Percentiles rank a stretch among this genome's conserved stretches.
Evolutionary conservation across 2,329 filamentous ascomycete species (phyloP).

Genomic region (Cryphonectria naterciae): DNA sequence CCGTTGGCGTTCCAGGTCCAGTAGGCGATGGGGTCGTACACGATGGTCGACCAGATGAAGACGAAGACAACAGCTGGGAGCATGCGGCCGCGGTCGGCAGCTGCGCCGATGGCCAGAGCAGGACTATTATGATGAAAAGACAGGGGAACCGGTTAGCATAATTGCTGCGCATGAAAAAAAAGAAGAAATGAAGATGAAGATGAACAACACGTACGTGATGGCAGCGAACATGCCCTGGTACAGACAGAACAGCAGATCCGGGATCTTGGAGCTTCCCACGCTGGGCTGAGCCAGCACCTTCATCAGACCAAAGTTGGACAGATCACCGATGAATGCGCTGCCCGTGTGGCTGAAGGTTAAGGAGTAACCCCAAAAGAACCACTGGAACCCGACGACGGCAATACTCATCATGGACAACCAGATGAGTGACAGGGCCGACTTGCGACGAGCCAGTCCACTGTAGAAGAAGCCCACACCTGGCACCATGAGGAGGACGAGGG

Average conservation of each 20-base stretch:
- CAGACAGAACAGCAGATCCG: constrained; percentile 81
- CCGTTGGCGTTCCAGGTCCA: constrained; percentile 79
- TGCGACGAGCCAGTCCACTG: constrained; percentile 84
- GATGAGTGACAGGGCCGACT: constrained; percentile 84
- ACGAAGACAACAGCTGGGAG: constrained; percentile 67
- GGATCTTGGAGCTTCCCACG: constrained; percentile 71
- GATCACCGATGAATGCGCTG: constrained; percentile 76
- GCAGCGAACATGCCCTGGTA: constrained; percentile 90
- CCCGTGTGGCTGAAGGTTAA: constrained; percentile 82
- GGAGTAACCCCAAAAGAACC: constrained; percentile 96
- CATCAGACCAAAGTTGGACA: constrained; percentile 80
- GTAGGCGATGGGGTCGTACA: constrained; percentile 75
- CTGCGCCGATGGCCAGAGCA: constrained; percentile 63
- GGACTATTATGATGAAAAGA: constrained; percentile 41
- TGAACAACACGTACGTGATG: constrained; percentile 68
- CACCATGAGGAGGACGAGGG: constrained; percentile 88
- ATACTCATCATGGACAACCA: constrained; percentile 83
- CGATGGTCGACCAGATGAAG: constrained; percentile 72
- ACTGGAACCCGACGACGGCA: constrained; percentile 82
- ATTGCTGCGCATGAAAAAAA: too few species aligned
- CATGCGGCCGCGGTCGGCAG: constrained; percentile 64
- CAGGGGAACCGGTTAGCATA: background rate
- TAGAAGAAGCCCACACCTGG: constrained; percentile 95
- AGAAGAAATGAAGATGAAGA: too few species aligned
- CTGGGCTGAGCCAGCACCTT: constrained; percentile 77